A percentile compares a stretch with the other conserved stretches of the same genome.
Conservation (phyloP, 139 green algal species). For the Gonium pectorale region DNA sequence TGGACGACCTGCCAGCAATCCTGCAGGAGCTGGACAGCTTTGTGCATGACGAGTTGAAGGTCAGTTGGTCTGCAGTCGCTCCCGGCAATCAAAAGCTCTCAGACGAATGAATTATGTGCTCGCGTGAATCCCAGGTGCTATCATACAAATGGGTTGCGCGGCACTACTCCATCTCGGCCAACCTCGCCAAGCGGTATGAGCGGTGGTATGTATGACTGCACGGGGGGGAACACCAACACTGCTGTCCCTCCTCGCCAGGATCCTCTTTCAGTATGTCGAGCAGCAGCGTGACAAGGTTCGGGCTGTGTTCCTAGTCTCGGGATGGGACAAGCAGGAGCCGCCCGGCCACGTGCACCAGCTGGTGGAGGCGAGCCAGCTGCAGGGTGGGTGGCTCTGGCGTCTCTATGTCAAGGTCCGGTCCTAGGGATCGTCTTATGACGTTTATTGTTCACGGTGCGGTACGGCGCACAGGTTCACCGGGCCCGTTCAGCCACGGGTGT, state of each 20-base stretch:
- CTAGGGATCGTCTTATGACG: too few relatives aligned
- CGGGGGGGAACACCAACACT: too few relatives aligned
- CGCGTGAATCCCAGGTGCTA: slow-evolving; percentile 1
- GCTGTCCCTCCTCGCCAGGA: neutral
- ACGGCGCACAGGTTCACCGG: too few relatives aligned
- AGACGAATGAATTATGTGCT: neutral
- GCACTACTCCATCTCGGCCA: slow-evolving; percentile 40
- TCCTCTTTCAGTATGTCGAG: slow-evolving; percentile 40
- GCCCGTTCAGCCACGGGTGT: too few relatives aligned
- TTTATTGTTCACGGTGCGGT: too few relatives aligned
- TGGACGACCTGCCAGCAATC: slow-evolving; percentile 1
- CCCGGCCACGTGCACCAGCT: slow-evolving; percentile 26
- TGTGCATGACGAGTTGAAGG: slow-evolving; percentile 35
- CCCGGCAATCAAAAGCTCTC: too few relatives aligned
- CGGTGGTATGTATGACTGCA: too few relatives aligned
- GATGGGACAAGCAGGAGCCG: slow-evolving; percentile 21
- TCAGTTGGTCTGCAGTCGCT: neutral
- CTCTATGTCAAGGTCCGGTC: too few relatives aligned
- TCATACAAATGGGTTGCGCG: slow-evolving; percentile 45
- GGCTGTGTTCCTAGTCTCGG: slow-evolving; percentile 34
- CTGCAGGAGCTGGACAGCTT: slow-evolving; percentile 18
- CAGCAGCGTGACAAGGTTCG: slow-evolving; percentile 38
- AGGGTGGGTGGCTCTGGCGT: slow-evolving; percentile 23
- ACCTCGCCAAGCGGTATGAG: slow-evolving; percentile 28
- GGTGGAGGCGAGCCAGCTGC: slow-evolving; percentile 17